Conservation (phyloP, 441 rosid genomes). For the Theobroma grandiflorum region DNA sequence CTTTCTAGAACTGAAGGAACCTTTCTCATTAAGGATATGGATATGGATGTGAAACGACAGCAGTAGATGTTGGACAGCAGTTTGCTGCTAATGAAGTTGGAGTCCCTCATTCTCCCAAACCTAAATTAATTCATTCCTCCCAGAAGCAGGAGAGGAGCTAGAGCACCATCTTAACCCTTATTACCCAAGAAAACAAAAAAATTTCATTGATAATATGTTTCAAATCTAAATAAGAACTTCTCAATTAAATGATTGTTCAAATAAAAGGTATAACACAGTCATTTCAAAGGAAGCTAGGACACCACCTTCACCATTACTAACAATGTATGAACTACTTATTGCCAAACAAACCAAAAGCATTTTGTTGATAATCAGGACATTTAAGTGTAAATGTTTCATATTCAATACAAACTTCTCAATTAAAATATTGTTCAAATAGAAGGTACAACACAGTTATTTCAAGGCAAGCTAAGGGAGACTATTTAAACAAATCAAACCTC, state of each 20-base stretch:
- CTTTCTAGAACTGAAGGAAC: neutral
- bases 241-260: neutral
- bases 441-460: slow-evolving; percentile 17
- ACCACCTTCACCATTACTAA: slow-evolving; percentile 11
- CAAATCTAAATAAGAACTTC: neutral
- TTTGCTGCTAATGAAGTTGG: neutral
- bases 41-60: neutral
- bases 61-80: neutral
- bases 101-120: neutral
- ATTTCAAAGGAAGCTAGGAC: slow-evolving; percentile 21
- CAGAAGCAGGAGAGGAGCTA: neutral
- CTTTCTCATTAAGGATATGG: slow-evolving; percentile 5
- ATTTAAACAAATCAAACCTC: slow-evolving; percentile 64
- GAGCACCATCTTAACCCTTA: neutral
- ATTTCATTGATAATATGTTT: neutral
- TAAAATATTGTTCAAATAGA: slow-evolving; percentile 3
- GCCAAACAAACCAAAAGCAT: slow-evolving; percentile 5
- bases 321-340: slow-evolving; percentile 9
- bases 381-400: neutral
- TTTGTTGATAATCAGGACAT: neutral
- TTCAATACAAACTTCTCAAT: neutral
- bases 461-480: slow-evolving; percentile 22
- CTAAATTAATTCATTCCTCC: neutral
- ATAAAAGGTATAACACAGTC: slow-evolving; percentile 17
- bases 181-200: slow-evolving; percentile 7